These are phyloP conservation scores for Leccinum ochraceum DNA, from an alignment of 768 basidiomycete genomes.

Conservation along the genomic window DNA sequence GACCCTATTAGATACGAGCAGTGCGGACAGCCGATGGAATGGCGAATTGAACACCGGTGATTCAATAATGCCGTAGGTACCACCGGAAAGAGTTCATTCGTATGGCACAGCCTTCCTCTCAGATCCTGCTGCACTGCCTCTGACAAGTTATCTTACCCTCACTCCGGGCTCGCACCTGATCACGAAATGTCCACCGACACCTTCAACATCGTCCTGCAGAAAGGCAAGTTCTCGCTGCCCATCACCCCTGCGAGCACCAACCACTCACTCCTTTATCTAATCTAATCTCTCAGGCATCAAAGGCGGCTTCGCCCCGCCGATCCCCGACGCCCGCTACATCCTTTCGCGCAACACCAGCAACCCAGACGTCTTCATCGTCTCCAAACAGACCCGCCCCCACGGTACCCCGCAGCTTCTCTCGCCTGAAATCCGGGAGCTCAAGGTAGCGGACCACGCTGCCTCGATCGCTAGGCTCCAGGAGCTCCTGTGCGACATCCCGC, in stretches of 20 bases:
- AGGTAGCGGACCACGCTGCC: conserved; percentile 9
- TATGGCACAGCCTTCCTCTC: not conserved
- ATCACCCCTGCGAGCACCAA: not conserved
- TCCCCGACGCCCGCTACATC: conserved; percentile 53
- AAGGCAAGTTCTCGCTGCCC: conserved; percentile 39
- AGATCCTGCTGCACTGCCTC: conserved; percentile 2
- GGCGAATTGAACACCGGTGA: not conserved
- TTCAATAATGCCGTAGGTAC: not conserved
- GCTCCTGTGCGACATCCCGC: conserved; percentile 54
- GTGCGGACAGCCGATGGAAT: not conserved
- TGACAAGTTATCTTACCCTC: not conserved
- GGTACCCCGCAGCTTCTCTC: conserved; percentile 46
- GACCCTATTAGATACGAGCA: not conserved
- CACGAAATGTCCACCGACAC: conserved; percentile 20
- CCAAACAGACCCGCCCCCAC: conserved; percentile 46
- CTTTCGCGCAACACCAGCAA: conserved; percentile 43
- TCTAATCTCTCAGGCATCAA: conserved; percentile 48
- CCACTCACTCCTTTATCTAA: not conserved
- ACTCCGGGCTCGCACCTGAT: not conserved
- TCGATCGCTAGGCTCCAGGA: conserved; percentile 43
- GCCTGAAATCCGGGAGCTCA: conserved; percentile 54
- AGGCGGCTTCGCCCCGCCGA: conserved; percentile 76
- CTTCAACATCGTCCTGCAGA: conserved; percentile 43
- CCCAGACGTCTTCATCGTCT: conserved; percentile 42
- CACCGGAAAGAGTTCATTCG: too few species aligned